These are phyloP conservation scores for Trichoderma sp. DNA, from an alignment of 2,329 filamentous ascomycete species.

Conservation along the genomic window DNA sequence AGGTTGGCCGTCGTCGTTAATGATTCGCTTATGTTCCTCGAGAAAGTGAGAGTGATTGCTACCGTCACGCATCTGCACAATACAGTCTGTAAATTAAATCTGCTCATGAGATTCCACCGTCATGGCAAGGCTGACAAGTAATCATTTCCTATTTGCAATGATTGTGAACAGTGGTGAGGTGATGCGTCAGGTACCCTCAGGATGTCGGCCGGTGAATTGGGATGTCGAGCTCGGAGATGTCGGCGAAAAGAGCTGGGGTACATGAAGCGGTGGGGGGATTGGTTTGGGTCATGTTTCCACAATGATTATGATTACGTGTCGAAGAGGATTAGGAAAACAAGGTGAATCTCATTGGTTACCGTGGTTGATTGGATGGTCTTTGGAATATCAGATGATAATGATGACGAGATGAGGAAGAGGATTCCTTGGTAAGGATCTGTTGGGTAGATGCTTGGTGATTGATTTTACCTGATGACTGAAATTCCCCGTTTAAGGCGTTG, in stretches of 20 bases:
- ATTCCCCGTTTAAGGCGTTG: constrained; percentile 9
- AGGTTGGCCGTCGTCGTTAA: too few species aligned
- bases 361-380: background rate
- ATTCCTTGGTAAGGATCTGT: too few species aligned
- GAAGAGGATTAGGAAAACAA: background rate
- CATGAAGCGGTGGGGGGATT: background rate
- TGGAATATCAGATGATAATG: background rate
- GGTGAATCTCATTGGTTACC: background rate
- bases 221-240: background rate
- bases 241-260: background rate
- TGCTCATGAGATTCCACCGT: background rate
- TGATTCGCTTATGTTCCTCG: too few species aligned
- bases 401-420: background rate
- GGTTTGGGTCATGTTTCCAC: background rate
- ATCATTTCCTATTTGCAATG: too few species aligned
- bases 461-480: constrained; percentile 20
- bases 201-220: background rate
- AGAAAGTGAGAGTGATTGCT: background rate
- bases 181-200: background rate
- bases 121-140: background rate
- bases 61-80: background rate
- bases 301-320: background rate
- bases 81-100: background rate
- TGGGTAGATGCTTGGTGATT: background rate
- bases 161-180: background rate